These are phyloP conservation scores for Penicillium sp. DNA, from an alignment of 2,329 filamentous ascomycete species.

Conservation along the genomic window DNA sequence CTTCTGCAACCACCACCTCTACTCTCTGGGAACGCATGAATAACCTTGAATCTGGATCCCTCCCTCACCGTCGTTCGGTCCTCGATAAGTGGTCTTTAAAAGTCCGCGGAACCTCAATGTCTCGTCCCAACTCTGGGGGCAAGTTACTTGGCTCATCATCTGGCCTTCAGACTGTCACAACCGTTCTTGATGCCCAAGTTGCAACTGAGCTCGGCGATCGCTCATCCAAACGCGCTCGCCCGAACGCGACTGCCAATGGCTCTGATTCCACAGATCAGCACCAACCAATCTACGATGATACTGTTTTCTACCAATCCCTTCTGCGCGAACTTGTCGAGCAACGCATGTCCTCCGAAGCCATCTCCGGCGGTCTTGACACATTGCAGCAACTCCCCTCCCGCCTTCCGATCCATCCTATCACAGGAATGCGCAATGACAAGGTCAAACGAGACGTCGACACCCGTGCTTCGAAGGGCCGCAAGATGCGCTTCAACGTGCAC, in stretches of 20 bases:
- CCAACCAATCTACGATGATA: slow-evolving; percentile 81
- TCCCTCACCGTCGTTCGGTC: slow-evolving; percentile 64
- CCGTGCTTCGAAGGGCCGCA: slow-evolving; percentile 90
- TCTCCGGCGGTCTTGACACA: slow-evolving; percentile 47
- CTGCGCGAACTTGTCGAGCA: slow-evolving; percentile 92
- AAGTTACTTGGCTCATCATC: slow-evolving; percentile 58
- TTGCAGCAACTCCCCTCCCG: slow-evolving; percentile 38
- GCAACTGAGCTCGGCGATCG: slow-evolving; percentile 39
- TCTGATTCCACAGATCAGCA: slow-evolving; percentile 6
- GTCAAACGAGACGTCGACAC: slow-evolving; percentile 82
- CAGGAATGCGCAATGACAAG: slow-evolving; percentile 56
- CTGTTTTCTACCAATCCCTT: slow-evolving; percentile 88
- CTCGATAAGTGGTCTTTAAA: slow-evolving; percentile 91
- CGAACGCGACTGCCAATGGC: slow-evolving; percentile 4
- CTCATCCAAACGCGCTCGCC: slow-evolving; percentile 33
- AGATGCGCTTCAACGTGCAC: slow-evolving; percentile 90
- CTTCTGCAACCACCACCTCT: slow-evolving; percentile 54
- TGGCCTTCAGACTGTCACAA: slow-evolving; percentile 51
- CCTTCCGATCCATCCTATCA: slow-evolving; percentile 38
- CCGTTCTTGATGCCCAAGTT: slow-evolving; percentile 46
- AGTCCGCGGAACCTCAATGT: slow-evolving; percentile 55
- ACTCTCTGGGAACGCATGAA: slow-evolving; percentile 73
- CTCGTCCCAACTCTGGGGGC: slow-evolving; percentile 56
- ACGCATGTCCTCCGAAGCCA: slow-evolving; percentile 61
- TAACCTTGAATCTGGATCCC: slow-evolving; percentile 59